These are phyloP conservation scores for Mucor racemosus DNA, from an alignment of 371 early-diverging fungal genomes.

Conservation along the genomic window DNA sequence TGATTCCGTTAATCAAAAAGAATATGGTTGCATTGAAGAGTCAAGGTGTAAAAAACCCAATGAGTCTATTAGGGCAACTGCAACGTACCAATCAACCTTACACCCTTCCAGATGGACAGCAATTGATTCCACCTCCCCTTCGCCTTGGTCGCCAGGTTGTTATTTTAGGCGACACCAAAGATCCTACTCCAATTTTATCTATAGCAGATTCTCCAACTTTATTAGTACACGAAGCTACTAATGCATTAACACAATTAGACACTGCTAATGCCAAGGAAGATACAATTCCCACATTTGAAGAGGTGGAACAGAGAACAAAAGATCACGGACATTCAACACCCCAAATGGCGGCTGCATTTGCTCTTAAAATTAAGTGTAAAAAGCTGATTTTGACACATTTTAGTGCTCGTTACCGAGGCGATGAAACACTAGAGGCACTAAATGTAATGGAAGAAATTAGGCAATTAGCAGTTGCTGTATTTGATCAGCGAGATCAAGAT, in stretches of 20 bases:
- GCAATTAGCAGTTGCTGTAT: constrained; percentile 39
- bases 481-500: constrained; percentile 43
- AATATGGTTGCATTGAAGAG: constrained; percentile 39
- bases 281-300: constrained; percentile 24
- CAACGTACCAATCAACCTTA: constrained; percentile 45
- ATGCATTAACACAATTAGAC: constrained; percentile 53
- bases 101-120: constrained; percentile 53
- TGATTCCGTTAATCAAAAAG: constrained; percentile 47
- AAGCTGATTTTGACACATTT: constrained; percentile 64
- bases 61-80: constrained; percentile 48
- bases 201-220: constrained; percentile 28
- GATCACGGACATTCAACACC: constrained; percentile 69
- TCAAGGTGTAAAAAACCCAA: constrained; percentile 50
- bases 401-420: constrained; percentile 60
- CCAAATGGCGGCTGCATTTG: constrained; percentile 63
- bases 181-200: constrained; percentile 38
- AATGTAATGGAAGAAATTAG: constrained; percentile 63
- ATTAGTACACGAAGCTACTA: constrained; percentile 68
- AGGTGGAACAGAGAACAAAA: constrained; percentile 42
- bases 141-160: constrained; percentile 55
- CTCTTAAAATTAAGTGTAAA: constrained; percentile 45
- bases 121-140: constrained; percentile 38
- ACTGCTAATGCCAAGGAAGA: constrained; percentile 11
- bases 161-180: constrained; percentile 63
- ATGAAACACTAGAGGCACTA: constrained; percentile 41